Evolutionary conservation across 495 filamentous ascomycete genomes (phyloP).

Genomic region (Glarea lozoyensis): DNA sequence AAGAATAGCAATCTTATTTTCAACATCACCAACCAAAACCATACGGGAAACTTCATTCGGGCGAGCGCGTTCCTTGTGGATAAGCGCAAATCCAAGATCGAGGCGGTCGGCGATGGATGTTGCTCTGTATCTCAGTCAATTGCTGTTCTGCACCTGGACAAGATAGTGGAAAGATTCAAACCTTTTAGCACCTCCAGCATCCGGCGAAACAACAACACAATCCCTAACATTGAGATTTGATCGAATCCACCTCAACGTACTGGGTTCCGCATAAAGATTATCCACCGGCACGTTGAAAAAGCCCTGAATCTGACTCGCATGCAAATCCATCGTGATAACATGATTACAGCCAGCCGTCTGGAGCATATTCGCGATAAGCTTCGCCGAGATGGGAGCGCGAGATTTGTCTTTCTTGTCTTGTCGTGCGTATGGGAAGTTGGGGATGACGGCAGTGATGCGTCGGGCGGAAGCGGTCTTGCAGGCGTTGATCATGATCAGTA

Average conservation of each 20-base stretch:
- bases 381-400: constrained; percentile 83
- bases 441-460: constrained; percentile 85
- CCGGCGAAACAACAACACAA: constrained; percentile 91
- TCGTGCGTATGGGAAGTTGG: constrained; percentile 97
- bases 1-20: constrained; percentile 47
- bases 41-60: constrained; percentile 95
- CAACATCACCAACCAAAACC: constrained; percentile 79
- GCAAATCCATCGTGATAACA: constrained; percentile 83
- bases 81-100: constrained; percentile 92
- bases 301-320: constrained; percentile 72
- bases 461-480: constrained; percentile 95
- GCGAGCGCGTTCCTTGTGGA: constrained; percentile 93
- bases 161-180: constrained; percentile 28
- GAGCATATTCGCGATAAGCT: constrained; percentile 95
- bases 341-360: constrained; percentile 86
- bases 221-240: constrained; percentile 77
- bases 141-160: not conserved
- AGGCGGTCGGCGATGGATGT: constrained; percentile 95
- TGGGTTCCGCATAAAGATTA: constrained; percentile 94
- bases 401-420: constrained; percentile 99
- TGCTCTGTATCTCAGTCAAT: constrained; percentile 42
- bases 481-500: constrained; percentile 97
- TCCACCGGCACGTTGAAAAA: constrained; percentile 99
- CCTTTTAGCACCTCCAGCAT: constrained; percentile 95
- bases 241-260: constrained; percentile 81